A percentile compares a stretch with the other conserved stretches of the same genome.
phyloP scores from a whole-genome alignment of 192 early-diverging fungal genomes.

The Oehlia diaphana region DNA sequence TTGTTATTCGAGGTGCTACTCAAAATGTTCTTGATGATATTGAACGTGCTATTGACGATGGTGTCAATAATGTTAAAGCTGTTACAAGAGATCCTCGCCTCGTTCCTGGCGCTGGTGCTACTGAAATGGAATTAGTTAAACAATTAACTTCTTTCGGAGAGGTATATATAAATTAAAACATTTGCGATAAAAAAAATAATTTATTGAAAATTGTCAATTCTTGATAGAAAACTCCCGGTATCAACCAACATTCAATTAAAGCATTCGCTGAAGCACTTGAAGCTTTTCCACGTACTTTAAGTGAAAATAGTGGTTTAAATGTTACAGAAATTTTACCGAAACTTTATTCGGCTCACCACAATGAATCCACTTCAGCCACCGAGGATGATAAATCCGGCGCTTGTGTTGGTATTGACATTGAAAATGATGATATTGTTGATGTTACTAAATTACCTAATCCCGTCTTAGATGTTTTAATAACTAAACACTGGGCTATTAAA shows the following conservation, averaged over 20 bases:
- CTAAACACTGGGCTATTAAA: constrained; percentile 88
- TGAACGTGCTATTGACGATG: constrained; percentile 97
- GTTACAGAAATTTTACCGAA: constrained; percentile 89
- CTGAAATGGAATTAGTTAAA: constrained; percentile 90
- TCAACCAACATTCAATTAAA: constrained; percentile 96
- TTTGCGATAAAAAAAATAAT: no score
- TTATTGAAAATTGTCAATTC: no score
- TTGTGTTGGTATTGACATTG: constrained; percentile 73
- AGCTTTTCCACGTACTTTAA: constrained; percentile 91
- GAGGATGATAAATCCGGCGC: constrained; percentile 61
- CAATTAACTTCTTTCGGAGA: constrained; percentile 77
- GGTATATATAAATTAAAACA: constrained; percentile 23
- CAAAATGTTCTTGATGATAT: constrained; percentile 95
- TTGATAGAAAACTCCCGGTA: constrained; percentile 74
- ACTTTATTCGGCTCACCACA: constrained; percentile 89
- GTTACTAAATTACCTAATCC: constrained; percentile 38
- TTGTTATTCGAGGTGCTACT: constrained; percentile 95
- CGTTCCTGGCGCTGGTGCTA: constrained; percentile 90
- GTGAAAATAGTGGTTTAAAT: constrained; percentile 94
- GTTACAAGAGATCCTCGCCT: constrained; percentile 81
- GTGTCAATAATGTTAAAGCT: constrained; percentile 96
- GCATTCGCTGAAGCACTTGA: constrained; percentile 95
- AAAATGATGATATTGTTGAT: constrained; percentile 76
- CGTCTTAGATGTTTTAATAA: constrained; percentile 76
- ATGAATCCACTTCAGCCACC: constrained; percentile 28